These are phyloP conservation scores for Neurospora tetrasperma DNA, from an alignment of 495 filamentous ascomycete species.

Conservation along the genomic window DNA sequence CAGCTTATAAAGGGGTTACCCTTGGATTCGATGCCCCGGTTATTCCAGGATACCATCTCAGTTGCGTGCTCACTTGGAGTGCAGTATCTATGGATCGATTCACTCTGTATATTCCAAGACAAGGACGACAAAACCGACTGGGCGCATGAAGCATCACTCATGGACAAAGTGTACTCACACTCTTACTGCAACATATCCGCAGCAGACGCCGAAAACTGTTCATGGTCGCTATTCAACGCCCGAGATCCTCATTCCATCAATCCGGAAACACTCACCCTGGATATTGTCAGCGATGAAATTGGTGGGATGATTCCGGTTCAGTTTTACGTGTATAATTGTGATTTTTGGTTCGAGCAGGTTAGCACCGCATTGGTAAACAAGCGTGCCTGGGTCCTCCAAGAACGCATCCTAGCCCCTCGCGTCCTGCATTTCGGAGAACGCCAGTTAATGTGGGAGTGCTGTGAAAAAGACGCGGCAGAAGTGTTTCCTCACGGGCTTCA, in stretches of 20 bases:
- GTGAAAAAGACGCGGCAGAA: not conserved
- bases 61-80: not conserved
- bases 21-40: not conserved
- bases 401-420: conserved; percentile 2
- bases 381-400: conserved; percentile 2
- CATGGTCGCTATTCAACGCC: not conserved
- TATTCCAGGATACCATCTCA: not conserved
- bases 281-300: not conserved
- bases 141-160: not conserved
- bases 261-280: not conserved
- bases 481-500: not conserved
- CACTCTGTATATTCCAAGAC: not conserved
- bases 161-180: not conserved
- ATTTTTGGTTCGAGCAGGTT: not conserved
- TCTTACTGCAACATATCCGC: conserved; percentile 3
- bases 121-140: not conserved
- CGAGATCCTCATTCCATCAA: not conserved
- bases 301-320: not conserved
- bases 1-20: not conserved
- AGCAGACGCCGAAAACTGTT: not conserved
- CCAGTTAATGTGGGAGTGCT: conserved; percentile 4
- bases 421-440: conserved; percentile 1
- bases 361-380: not conserved
- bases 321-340: not conserved
- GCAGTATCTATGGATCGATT: not conserved